Evolutionary conservation across 2,329 filamentous ascomycete species (phyloP).

Genomic region (Ceratocystis papillata): DNA sequence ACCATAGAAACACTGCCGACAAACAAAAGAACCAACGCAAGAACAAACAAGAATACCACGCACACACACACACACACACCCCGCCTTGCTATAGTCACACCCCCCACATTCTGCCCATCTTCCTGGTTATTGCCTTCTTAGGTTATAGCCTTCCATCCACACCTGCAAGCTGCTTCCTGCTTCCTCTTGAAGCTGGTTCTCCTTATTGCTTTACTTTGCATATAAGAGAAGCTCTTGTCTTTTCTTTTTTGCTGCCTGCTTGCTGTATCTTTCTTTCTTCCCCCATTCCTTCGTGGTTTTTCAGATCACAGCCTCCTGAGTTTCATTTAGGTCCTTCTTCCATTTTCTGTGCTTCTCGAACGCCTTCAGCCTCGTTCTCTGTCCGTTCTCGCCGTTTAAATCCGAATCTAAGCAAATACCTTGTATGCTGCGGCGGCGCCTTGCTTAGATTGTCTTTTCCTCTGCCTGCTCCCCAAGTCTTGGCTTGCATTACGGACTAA

Average conservation of each 20-base stretch:
- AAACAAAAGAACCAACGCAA: too few species aligned
- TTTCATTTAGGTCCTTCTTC: background rate
- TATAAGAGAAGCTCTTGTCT: background rate
- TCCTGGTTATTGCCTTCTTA: slow-evolving; percentile 9
- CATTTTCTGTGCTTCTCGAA: background rate
- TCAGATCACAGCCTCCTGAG: background rate
- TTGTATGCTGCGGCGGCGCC: background rate
- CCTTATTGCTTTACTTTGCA: background rate
- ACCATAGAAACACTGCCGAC: too few species aligned
- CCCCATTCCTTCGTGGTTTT: background rate
- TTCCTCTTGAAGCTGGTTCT: background rate
- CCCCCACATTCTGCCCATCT: slow-evolving; percentile 6
- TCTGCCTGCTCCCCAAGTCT: background rate
- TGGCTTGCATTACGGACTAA: background rate
- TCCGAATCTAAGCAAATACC: background rate
- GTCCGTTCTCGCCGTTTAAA: background rate
- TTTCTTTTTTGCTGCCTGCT: background rate
- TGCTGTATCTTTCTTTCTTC: background rate
- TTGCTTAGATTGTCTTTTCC: background rate
- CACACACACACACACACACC: background rate
- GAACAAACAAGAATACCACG: too few species aligned
- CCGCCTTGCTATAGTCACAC: background rate
- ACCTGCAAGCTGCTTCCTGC: slow-evolving; percentile 2
- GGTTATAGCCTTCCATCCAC: background rate
- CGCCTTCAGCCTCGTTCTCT: background rate